Evolutionary conservation across 148 eudicot genomes (phyloP).

Genomic region (Persicaria tinctoria): DNA sequence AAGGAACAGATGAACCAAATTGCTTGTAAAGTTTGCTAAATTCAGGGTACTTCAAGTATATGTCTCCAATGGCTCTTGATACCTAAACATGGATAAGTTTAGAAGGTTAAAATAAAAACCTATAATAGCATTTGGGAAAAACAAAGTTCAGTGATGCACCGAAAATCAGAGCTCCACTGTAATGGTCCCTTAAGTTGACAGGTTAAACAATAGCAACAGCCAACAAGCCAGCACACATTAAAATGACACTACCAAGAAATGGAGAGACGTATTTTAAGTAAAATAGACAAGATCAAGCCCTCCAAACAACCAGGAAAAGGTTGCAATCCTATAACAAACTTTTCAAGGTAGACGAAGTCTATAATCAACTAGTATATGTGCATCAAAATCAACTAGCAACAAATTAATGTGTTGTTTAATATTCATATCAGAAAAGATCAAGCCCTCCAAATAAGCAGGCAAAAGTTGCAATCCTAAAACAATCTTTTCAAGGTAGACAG

Average conservation of each 20-base stretch:
- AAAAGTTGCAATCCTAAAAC: too few species aligned
- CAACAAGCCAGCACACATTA: neutral
- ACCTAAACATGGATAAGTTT: constrained; percentile 27
- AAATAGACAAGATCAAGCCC: neutral
- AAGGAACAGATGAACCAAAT: constrained; percentile 37
- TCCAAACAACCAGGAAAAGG: neutral
- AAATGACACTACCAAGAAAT: neutral
- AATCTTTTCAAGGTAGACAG: too few species aligned
- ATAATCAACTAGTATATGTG: neutral
- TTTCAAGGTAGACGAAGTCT: neutral
- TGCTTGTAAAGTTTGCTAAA: constrained; percentile 29
- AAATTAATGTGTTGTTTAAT: neutral
- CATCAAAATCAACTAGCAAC: neutral
- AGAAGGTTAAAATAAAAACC: neutral
- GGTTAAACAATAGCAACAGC: neutral
- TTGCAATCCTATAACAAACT: neutral
- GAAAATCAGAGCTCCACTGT: neutral
- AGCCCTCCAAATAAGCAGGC: too few species aligned
- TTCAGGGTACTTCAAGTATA: constrained; percentile 53
- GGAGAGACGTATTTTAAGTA: neutral
- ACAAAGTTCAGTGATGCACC: neutral
- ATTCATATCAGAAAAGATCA: too few species aligned
- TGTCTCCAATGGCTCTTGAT: constrained; percentile 66
- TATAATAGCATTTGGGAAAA: neutral
- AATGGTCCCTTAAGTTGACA: neutral